Base-by-base conservation (phyloP, 148 eudicot genomes). In the Heliamphora exappendiculata region DNA sequence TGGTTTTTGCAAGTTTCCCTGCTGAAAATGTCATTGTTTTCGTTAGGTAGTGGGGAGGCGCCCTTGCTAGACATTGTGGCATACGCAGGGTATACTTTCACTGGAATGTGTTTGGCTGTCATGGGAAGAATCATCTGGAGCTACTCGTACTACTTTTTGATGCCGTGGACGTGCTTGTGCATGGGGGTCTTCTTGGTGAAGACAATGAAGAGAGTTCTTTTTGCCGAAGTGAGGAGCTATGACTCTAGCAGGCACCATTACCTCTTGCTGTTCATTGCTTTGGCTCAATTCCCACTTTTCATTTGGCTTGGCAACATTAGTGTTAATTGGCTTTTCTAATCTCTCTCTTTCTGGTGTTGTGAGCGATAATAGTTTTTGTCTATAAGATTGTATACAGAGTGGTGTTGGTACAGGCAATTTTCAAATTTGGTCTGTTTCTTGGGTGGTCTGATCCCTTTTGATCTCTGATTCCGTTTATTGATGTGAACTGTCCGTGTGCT, bases 241-340 rank as follows among this genome's bases (percentile, higher is more conserved):
- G 93, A 89, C 78, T 89, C 90, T 5, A 87, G 91, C 81, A 82
- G 84, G 81, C 93, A 88, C 81, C 89, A 91, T 55, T 84, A 86
- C 55, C 84, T 89, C 28, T 67, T 91, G 82, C 88, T 91, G 55
- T 81, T 91, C 76, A 88, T 89, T 34, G 93, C 87, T 2, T 75
- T 91, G 45, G 93, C 89, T 75, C 96, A 91, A 83, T 84, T 91
- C 79, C 96, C 96, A 11, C 87, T 91, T 78, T 82, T 83, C 78
- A 64, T 89, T 66, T 91, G 96, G 93, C 93, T 91, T 19, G 91
- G 96, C 37, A 89, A 91, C 79, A 79, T 91, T 42, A 91, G 88
- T 29, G 55, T 74, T 51, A 73, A 74, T 74, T 79, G 78, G 78
- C 60, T 79, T 44, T 79, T 79, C 24, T 74, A 34, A 67, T 70